phyloP scores from a whole-genome alignment of 192 early-diverging fungal species.

The Thoreauomyces humboldtii region DNA sequence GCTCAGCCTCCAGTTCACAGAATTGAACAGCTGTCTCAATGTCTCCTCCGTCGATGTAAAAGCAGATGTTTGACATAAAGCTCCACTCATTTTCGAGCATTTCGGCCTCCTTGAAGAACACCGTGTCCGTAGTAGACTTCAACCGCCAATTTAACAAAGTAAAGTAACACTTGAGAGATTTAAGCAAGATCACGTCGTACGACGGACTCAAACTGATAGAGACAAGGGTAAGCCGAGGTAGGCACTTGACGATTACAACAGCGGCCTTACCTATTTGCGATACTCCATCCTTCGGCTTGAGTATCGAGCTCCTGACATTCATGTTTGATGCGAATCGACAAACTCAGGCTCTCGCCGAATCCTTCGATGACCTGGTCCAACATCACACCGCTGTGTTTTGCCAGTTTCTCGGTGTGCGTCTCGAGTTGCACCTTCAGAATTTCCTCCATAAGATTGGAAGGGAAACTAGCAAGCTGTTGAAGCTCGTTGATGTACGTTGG shows the following conservation, averaged over 20 bases:
- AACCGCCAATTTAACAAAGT: slow-evolving; percentile 62
- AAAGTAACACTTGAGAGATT: slow-evolving; percentile 75
- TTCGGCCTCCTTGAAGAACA: slow-evolving; percentile 70
- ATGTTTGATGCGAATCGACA: slow-evolving; percentile 72
- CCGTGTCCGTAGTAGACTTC: slow-evolving; percentile 55
- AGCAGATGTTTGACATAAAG: slow-evolving; percentile 68
- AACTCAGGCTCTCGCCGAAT: slow-evolving; percentile 64
- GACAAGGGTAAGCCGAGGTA: background rate
- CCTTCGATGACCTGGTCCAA: slow-evolving; percentile 81
- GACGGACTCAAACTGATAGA: slow-evolving; percentile 54
- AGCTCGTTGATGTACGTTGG: slow-evolving; percentile 66
- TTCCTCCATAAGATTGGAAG: slow-evolving; percentile 77
- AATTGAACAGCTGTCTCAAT: slow-evolving; percentile 73
- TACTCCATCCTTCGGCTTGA: slow-evolving; percentile 65
- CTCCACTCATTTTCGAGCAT: slow-evolving; percentile 81
- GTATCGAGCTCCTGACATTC: slow-evolving; percentile 63
- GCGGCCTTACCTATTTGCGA: slow-evolving; percentile 30
- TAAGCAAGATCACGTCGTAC: slow-evolving; percentile 70
- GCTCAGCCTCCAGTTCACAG: slow-evolving; percentile 50
- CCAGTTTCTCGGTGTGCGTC: slow-evolving; percentile 54
- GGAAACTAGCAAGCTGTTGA: slow-evolving; percentile 71
- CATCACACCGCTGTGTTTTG: slow-evolving; percentile 55
- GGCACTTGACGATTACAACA: too few species aligned
- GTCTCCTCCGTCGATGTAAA: slow-evolving; percentile 70
- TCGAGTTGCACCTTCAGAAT: slow-evolving; percentile 70